These are phyloP conservation scores for Candida saitoana DNA, from an alignment of 805 yeast genomes.

Conservation along the genomic window DNA sequence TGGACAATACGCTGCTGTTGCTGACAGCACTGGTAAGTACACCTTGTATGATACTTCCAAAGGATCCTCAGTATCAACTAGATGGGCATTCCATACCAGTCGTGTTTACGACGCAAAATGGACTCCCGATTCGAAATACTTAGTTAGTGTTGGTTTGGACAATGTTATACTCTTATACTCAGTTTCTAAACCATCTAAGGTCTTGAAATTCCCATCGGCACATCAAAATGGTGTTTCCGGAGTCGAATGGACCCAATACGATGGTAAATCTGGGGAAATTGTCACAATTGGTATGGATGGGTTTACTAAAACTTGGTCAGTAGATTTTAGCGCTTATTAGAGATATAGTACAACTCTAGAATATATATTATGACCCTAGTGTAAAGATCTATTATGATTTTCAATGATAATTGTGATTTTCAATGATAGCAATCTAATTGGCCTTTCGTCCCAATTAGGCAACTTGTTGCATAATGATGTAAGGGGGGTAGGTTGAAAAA, in stretches of 20 bases:
- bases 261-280: conserved; percentile 33
- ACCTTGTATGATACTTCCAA: conserved; percentile 58
- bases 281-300: conserved; percentile 81
- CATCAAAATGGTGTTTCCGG: conserved; percentile 85
- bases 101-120: conserved; percentile 73
- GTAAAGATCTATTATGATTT: no score
- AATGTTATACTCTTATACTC: conserved; percentile 77
- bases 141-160: conserved; percentile 81
- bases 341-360: not conserved
- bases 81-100: conserved; percentile 96
- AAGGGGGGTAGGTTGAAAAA: no score
- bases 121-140: conserved; percentile 68
- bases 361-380: no score
- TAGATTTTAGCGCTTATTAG: conserved; percentile 12
- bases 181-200: conserved; percentile 72
- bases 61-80: conserved; percentile 61
- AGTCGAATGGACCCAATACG: conserved; percentile 62
- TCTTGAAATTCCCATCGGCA: conserved; percentile 67
- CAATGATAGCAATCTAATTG: not conserved
- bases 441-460: not conserved
- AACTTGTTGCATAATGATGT: not conserved
- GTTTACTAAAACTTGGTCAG: conserved; percentile 69
- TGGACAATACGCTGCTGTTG: conserved; percentile 69
- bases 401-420: no score
- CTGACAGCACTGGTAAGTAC: conserved; percentile 84